Evolutionary conservation across 2,329 filamentous ascomycete species (phyloP), one percentile per base, ranked within the genome.

Genomic region (Hypocrella siamensis): DNA sequence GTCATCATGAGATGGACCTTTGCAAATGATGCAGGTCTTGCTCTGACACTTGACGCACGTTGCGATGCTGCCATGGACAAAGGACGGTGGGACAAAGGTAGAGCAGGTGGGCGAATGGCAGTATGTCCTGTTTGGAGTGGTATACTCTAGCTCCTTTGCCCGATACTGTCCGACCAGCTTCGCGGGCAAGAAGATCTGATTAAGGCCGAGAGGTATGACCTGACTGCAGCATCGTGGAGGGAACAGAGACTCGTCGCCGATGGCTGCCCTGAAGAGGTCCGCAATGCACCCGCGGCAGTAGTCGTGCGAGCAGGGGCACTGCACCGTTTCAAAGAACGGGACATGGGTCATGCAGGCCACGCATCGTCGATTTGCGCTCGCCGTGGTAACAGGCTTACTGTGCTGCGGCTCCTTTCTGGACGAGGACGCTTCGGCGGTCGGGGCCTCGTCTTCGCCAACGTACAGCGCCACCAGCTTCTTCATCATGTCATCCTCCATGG

Each of bases 201-300:
- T 52, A 0, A 37, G 31, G 1, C 46, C 43, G 1, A 65, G 30
- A 0, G 56, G 44, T 5, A 75, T 63, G 0, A 44, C 35, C 17
- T 58, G 39, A 0, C 41, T 35, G 41, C 69, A 74, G 47, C 70
- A 75, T 2, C 56, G 53, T 0, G 70, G 67, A 0, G 70, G 70
- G 35, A 70, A 75, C 0, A 67, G 41, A 0, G 57, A 52, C 34
- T 74, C 64, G 37, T 72, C 63, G 0, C 35, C 47, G 16, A 65
- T 52, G 0, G 63, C 53, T 0, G 43, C 33, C 2, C 36, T n/a
- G 42, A 74, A 66, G 0, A 72, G 54, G 0, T 37, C 34, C 3
- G 41, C 40, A 0, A 75, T 39, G 40, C 71, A 75, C 1, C 38
- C 38, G 0, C 44, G 43, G 40, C 70, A 76, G 45, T 72, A 75